These are phyloP conservation scores for Emydomyces testavorans DNA, from an alignment of 2,329 filamentous ascomycete species.

Conservation along the genomic window DNA sequence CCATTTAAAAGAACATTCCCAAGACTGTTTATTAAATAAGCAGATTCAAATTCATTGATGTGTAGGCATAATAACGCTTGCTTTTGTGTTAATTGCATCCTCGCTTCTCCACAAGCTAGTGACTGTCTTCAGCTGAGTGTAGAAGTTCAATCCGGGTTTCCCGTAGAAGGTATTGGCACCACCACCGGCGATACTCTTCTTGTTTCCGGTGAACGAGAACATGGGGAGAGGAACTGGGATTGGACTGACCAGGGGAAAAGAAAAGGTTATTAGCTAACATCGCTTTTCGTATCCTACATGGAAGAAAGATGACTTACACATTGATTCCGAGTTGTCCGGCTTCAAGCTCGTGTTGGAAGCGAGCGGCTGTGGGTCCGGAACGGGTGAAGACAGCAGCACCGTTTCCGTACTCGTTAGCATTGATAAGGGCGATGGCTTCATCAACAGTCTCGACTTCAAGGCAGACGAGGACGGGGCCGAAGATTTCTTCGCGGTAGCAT, in stretches of 20 bases:
- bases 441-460: conserved; percentile 49
- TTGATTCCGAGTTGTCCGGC: conserved; percentile 57
- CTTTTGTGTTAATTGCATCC: conserved; percentile 75
- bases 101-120: conserved; percentile 80
- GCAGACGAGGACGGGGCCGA: conserved; percentile 55
- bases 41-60: conserved; percentile 27
- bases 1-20: not conserved
- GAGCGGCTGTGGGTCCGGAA: conserved; percentile 48
- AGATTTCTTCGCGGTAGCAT: conserved; percentile 57
- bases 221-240: conserved; percentile 53
- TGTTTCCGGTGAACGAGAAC: conserved; percentile 58
- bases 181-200: conserved; percentile 84
- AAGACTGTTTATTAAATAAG: not conserved
- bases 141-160: conserved; percentile 82
- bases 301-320: conserved; percentile 29
- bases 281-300: not conserved
- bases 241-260: conserved; percentile 24
- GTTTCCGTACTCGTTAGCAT: conserved; percentile 56
- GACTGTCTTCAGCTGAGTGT: conserved; percentile 96
- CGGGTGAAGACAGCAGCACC: conserved; percentile 55
- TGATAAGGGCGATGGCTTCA: conserved; percentile 53
- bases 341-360: conserved; percentile 55
- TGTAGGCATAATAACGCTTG: conserved; percentile 78
- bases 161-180: conserved; percentile 94
- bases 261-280: not conserved